Evolutionary conservation across 371 early-diverging fungal genomes (phyloP), one percentile per base, ranked within the genome.

Genomic region (Mortierella sp.): DNA sequence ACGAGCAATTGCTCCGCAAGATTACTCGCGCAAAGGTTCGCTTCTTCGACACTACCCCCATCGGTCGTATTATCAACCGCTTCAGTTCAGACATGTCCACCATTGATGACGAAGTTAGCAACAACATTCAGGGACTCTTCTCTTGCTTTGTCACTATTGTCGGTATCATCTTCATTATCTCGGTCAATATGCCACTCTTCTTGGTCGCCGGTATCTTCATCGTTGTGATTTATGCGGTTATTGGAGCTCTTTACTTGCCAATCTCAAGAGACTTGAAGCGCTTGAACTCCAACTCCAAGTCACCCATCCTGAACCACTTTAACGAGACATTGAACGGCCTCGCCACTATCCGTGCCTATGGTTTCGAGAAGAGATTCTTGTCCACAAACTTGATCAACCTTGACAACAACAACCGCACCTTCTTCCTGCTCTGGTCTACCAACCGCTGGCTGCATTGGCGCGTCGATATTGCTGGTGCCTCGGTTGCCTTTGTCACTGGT

Each of bases 31-130:
- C 92, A 23, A 87, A 86, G 62, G 83, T 94, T 55, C 84, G 90
- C 22, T 95, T 95, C 87, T 95, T 94, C 69, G 96, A 96, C 55
- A 89, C 84, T 29, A 96, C 95, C 7, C 97, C 96, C 8, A 77
- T 95, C 26, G 96, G 96, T 12, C 91, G 96, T 17, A 92, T 96
- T 55, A 72, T 96, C 80, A 95, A 94, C 81, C 86, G 96, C 12
- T 96, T 96, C 75, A 88, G 89, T 61, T 88, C 89, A 28, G 88
- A 88, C 37, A 84, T 88, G 42, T 85, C 86, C 58, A 85, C 88
- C 0, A 78, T 88, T 47, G 88, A 88, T 37, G 83, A 86, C 0
- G 76, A 72, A 9, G 72, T 88, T 37, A 86, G 86, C 37, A 83
- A 78, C 65, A 83, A 84, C 19, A 12, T 88, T 17, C 65, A 84